Percentiles rank a stretch among this genome's conserved stretches.
Evolutionary conservation across 139 green algal species (phyloP).

Genomic region (Haematococcus lacustris): DNA sequence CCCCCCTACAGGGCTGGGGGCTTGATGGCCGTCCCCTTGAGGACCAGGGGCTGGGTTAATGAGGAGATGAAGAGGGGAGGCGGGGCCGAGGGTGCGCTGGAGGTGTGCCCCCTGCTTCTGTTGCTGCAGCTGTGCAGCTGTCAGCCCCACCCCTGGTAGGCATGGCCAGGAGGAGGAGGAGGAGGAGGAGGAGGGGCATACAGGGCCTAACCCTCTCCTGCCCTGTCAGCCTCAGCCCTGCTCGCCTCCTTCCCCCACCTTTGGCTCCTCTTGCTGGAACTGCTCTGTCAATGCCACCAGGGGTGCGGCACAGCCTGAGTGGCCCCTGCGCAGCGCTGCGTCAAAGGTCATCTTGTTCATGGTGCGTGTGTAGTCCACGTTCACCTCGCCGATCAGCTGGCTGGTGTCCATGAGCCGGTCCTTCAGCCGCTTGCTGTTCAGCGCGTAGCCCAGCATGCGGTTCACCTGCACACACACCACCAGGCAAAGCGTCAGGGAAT

Average conservation of each 20-base stretch:
- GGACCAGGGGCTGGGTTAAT: too few relatives aligned
- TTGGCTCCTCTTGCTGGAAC: not conserved
- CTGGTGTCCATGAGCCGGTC: conserved; percentile 72
- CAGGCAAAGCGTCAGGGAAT: too few relatives aligned
- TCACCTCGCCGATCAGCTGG: conserved; percentile 63
- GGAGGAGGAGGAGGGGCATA: too few relatives aligned
- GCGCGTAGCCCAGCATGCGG: conserved; percentile 59
- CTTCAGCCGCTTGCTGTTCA: conserved; percentile 66
- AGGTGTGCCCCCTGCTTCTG: too few relatives aligned
- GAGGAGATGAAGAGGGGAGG: too few relatives aligned
- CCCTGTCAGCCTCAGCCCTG: too few relatives aligned
- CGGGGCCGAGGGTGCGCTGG: too few relatives aligned
- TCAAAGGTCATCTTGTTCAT: conserved; percentile 68
- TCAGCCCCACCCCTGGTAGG: not conserved
- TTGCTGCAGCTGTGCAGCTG: too few relatives aligned
- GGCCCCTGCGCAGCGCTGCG: conserved; percentile 7
- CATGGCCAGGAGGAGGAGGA: too few relatives aligned
- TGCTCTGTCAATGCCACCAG: conserved; percentile 8
- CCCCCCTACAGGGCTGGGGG: too few relatives aligned
- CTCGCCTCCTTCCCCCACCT: not conserved
- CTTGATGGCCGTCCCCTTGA: too few relatives aligned
- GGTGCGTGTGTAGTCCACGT: conserved; percentile 68
- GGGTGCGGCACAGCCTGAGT: conserved; percentile 9
- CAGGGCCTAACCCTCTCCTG: too few relatives aligned
- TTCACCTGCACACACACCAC: conserved; percentile 45